Evolutionary conservation across 169 alveolate species (phyloP).

Genomic region (Toxoplasma gondii): DNA sequence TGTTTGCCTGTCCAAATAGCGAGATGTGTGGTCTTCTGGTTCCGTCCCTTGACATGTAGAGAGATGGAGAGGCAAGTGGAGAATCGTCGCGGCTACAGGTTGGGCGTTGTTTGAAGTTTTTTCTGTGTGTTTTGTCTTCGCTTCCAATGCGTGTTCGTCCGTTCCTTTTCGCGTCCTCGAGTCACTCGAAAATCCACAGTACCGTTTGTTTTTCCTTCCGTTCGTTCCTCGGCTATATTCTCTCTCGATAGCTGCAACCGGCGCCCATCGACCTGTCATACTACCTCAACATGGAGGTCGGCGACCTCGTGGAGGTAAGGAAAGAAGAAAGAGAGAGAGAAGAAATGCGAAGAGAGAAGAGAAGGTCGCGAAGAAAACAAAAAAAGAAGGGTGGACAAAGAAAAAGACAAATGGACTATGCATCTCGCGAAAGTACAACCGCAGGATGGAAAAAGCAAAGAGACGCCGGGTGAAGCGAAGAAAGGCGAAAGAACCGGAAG

Average conservation of each 20-base stretch:
- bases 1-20: too few species aligned
- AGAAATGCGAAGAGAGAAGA: not conserved
- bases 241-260: constrained; percentile 68
- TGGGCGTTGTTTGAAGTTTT: not conserved
- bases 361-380: not conserved
- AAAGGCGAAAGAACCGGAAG: too few species aligned
- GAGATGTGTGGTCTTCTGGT: too few species aligned
- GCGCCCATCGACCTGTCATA: constrained; percentile 79
- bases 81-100: not conserved
- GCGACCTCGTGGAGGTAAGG: constrained; percentile 81
- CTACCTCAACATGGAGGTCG: constrained; percentile 82
- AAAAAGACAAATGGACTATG: not conserved
- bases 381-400: not conserved
- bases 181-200: not conserved
- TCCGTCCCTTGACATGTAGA: too few species aligned
- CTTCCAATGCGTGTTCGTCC: not conserved
- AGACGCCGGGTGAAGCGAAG: too few species aligned
- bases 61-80: too few species aligned
- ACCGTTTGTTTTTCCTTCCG: not conserved
- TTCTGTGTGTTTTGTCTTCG: too few species aligned
- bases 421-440: not conserved
- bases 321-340: not conserved
- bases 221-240: not conserved
- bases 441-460: too few species aligned
- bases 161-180: not conserved